phyloP scores from a whole-genome alignment of 768 basidiomycete genomes.

The Calocybe gangraenosa region DNA sequence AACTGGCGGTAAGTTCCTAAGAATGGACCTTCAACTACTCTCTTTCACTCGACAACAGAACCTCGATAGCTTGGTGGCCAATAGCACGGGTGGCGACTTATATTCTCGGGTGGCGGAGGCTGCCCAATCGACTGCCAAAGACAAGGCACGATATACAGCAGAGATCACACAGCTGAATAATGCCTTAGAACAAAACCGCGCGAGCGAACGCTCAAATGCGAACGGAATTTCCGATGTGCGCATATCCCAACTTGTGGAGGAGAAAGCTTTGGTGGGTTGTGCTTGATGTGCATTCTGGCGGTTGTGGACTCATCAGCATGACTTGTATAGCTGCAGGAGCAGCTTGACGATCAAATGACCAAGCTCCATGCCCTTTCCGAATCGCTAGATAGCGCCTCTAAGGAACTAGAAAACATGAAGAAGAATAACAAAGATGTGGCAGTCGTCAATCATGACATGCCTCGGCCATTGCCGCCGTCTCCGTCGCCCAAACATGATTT shows the following conservation, averaged over 20 bases:
- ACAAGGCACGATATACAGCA: slow-evolving; percentile 46
- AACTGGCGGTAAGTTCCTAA: slow-evolving; percentile 58
- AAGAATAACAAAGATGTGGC: slow-evolving; percentile 59
- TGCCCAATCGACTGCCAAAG: slow-evolving; percentile 43
- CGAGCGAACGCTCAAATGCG: slow-evolving; percentile 17
- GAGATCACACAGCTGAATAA: slow-evolving; percentile 55
- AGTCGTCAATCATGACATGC: slow-evolving; percentile 34
- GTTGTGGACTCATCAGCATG: not conserved
- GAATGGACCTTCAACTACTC: not conserved
- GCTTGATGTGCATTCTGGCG: not conserved
- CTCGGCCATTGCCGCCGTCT: slow-evolving; percentile 17
- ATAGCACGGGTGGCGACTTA: slow-evolving; percentile 34
- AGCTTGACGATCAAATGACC: slow-evolving; percentile 22
- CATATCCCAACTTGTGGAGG: slow-evolving; percentile 9
- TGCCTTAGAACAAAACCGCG: slow-evolving; percentile 37
- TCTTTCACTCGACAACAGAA: slow-evolving; percentile 38
- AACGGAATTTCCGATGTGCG: slow-evolving; percentile 9
- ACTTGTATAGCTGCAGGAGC: slow-evolving; percentile 21
- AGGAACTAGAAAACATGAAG: slow-evolving; percentile 52
- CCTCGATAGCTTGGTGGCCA: slow-evolving; percentile 55
- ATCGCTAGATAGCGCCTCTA: slow-evolving; percentile 29
- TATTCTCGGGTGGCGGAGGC: slow-evolving; percentile 44
- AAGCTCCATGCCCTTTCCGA: slow-evolving; percentile 25
- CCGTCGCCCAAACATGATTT: slow-evolving; percentile 51
- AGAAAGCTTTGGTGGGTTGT: slow-evolving; percentile 21